phyloP scores from a whole-genome alignment of 2,329 filamentous ascomycete species.

The Akanthomyces lecanii region DNA sequence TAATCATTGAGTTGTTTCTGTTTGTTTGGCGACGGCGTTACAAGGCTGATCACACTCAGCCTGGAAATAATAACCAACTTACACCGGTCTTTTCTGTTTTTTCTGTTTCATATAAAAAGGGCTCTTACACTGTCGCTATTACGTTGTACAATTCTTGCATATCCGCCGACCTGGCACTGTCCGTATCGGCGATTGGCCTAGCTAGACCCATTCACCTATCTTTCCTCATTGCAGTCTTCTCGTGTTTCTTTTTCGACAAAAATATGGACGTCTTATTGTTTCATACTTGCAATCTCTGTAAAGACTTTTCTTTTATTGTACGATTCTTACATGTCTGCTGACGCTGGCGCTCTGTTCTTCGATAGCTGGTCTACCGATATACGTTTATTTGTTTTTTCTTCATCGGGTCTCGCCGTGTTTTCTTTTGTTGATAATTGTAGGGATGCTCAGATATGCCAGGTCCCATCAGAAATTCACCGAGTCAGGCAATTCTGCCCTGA shows the following conservation, averaged over 20 bases:
- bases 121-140: background rate
- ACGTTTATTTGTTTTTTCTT: too few relatives aligned
- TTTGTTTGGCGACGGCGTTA: slow-evolving; percentile 7
- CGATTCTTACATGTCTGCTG: too few relatives aligned
- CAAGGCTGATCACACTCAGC: background rate
- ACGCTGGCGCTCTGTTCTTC: background rate
- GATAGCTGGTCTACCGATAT: too few relatives aligned
- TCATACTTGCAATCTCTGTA: too few relatives aligned
- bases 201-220: background rate
- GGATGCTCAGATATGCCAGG: background rate
- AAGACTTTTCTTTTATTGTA: too few relatives aligned
- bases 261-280: too few relatives aligned
- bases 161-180: background rate
- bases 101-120: background rate
- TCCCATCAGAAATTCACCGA: background rate
- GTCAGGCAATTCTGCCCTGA: background rate
- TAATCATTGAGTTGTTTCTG: background rate
- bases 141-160: background rate
- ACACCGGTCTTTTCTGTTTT: background rate
- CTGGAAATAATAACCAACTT: background rate
- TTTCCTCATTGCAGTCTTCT: too few relatives aligned
- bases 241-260: background rate
- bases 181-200: background rate
- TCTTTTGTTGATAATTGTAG: background rate
- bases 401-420: background rate